Conservation (phyloP, 495 filamentous ascomycete species). For the Apodospora peruviana region DNA sequence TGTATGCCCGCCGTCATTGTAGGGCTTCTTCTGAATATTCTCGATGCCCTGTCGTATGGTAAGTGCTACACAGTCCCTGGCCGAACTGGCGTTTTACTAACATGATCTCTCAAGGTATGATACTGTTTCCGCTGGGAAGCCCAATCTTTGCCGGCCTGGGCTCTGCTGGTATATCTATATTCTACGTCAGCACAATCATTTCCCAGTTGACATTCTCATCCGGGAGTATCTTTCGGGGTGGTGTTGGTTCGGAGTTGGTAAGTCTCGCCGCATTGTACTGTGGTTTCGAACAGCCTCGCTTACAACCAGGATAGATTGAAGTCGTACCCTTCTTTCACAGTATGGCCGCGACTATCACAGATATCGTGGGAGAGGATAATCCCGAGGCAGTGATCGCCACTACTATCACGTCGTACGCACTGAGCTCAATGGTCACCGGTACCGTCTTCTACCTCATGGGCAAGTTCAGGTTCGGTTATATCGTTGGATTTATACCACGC, state of each 20-base stretch:
- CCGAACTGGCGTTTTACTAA: not conserved
- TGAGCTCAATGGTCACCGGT: slow-evolving; percentile 88
- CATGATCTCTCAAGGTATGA: slow-evolving; percentile 66
- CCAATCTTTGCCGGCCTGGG: slow-evolving; percentile 78
- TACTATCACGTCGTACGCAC: slow-evolving; percentile 81
- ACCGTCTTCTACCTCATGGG: slow-evolving; percentile 89
- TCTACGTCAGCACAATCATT: slow-evolving; percentile 95
- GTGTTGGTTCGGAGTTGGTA: slow-evolving; percentile 93
- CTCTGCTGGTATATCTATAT: slow-evolving; percentile 93
- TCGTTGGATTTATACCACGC: slow-evolving; percentile 93
- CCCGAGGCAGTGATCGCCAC: slow-evolving; percentile 84
- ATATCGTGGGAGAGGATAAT: slow-evolving; percentile 69
- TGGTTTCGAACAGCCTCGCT: no score
- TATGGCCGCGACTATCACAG: slow-evolving; percentile 88
- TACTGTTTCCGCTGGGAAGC: slow-evolving; percentile 85
- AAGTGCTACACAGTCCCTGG: slow-evolving; percentile 9
- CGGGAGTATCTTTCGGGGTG: slow-evolving; percentile 85
- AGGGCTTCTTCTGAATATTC: slow-evolving; percentile 81
- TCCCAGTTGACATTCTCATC: slow-evolving; percentile 89
- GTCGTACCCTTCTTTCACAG: slow-evolving; percentile 97
- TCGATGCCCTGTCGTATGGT: slow-evolving; percentile 94
- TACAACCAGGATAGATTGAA: slow-evolving; percentile 58
- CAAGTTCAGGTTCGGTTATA: slow-evolving; percentile 72
- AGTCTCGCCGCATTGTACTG: slow-evolving; percentile 5
- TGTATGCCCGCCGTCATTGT: slow-evolving; percentile 81